Conservation (phyloP, 2,329 filamentous ascomycete genomes). For the Arthrobotrys conoides region DNA sequence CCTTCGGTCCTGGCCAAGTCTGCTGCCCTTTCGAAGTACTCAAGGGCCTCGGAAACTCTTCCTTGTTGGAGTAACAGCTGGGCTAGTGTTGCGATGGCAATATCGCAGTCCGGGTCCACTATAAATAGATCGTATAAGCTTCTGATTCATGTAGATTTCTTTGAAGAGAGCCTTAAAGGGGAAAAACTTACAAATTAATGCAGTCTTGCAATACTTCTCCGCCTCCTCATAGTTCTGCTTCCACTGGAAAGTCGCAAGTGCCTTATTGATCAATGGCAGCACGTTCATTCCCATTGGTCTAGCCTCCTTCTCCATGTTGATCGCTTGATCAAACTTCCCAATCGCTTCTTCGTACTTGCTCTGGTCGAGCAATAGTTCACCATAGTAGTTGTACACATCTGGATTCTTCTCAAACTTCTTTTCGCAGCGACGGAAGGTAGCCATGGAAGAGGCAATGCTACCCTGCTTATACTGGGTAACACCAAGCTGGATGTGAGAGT, state of each 20-base stretch:
- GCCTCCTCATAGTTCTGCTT: constrained; percentile 96
- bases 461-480: constrained; percentile 99
- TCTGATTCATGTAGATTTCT: constrained; percentile 37
- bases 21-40: constrained; percentile 96
- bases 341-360: constrained; percentile 95
- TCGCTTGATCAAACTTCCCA: constrained; percentile 97
- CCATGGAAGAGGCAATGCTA: constrained; percentile 96
- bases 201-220: constrained; percentile 96
- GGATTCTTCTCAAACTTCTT: constrained; percentile 98
- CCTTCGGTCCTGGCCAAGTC: constrained; percentile 94
- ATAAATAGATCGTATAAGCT: constrained; percentile 47
- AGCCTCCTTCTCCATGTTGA: constrained; percentile 96
- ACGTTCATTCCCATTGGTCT: constrained; percentile 98
- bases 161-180: constrained; percentile 11
- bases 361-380: constrained; percentile 95
- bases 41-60: constrained; percentile 93
- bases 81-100: constrained; percentile 98
- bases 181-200: constrained; percentile 84
- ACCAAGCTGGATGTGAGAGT: constrained; percentile 98
- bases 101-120: constrained; percentile 99
- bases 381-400: constrained; percentile 99
- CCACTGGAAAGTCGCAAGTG: constrained; percentile 96
- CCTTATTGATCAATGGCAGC: constrained; percentile 97
- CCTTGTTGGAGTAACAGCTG: constrained; percentile 97
- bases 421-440: constrained; percentile 95